A percentile compares a stretch with the other conserved stretches of the same genome.
phyloP scores from a whole-genome alignment of 495 filamentous ascomycete species.

The Hypoxylon crocopeplum region DNA sequence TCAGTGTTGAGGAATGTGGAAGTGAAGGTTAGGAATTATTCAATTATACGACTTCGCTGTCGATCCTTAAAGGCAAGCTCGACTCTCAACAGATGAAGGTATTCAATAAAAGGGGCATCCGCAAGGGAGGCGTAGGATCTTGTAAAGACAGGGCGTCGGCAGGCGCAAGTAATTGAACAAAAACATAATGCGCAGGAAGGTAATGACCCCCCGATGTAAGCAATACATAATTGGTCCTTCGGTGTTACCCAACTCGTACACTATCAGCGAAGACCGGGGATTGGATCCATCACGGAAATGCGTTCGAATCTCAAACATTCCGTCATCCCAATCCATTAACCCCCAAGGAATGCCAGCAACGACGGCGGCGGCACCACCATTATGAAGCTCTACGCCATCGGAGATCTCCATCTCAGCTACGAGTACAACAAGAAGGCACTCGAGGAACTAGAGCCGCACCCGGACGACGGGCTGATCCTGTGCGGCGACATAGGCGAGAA shows the following conservation, averaged over 20 bases:
- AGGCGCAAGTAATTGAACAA: no score
- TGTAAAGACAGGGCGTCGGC: no score
- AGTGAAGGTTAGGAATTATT: neutral
- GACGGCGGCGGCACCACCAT: slow-evolving; percentile 10
- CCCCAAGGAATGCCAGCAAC: slow-evolving; percentile 2
- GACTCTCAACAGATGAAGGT: no score
- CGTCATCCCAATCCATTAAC: slow-evolving; percentile 4
- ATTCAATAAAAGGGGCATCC: no score
- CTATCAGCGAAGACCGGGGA: no score
- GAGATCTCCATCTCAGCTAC: slow-evolving; percentile 46
- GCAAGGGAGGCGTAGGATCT: no score
- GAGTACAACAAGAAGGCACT: slow-evolving; percentile 40
- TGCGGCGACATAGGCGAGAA: slow-evolving; percentile 46
- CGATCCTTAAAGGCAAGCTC: no score
- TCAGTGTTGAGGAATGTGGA: neutral
- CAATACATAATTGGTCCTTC: slow-evolving; percentile 18
- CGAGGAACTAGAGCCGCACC: slow-evolving; percentile 37
- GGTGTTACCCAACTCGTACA: neutral
- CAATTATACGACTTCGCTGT: no score
- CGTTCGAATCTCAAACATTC: slow-evolving; percentile 6
- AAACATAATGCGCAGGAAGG: neutral
- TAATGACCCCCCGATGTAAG: slow-evolving; percentile 1
- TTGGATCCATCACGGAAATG: no score
- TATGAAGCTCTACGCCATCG: slow-evolving; percentile 47
- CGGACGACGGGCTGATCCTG: slow-evolving; percentile 42